These are phyloP conservation scores for Saxophila tyrrhenica DNA, from an alignment of 495 filamentous ascomycete species.

Conservation along the genomic window DNA sequence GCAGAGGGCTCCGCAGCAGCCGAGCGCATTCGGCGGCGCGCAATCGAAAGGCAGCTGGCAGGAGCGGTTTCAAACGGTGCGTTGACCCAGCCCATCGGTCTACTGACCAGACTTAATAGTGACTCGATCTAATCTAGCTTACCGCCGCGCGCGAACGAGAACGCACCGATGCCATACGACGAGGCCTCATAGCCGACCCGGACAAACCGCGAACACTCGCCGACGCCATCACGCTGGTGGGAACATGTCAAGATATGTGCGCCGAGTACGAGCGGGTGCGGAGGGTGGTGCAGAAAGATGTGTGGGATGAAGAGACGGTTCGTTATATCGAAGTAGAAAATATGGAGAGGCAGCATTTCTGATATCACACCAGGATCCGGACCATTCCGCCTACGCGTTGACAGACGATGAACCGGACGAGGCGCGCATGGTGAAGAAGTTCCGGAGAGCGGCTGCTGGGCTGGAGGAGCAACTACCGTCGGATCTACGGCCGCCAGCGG, in stretches of 20 bases:
- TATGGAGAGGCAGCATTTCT: neutral
- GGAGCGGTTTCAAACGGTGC: slow-evolving; percentile 17
- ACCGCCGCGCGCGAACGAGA: slow-evolving; percentile 60
- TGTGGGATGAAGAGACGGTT: slow-evolving; percentile 41
- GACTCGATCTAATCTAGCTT: slow-evolving; percentile 26
- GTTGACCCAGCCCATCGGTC: neutral
- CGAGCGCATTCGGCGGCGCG: slow-evolving; percentile 6
- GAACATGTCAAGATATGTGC: slow-evolving; percentile 89
- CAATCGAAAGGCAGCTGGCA: slow-evolving; percentile 7
- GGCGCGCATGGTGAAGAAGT: slow-evolving; percentile 68
- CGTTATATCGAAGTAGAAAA: slow-evolving; percentile 16
- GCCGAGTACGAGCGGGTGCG: slow-evolving; percentile 77
- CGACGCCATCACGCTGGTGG: slow-evolving; percentile 76
- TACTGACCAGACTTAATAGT: slow-evolving; percentile 16
- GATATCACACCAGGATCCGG: slow-evolving; percentile 2
- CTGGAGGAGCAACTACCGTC: slow-evolving; percentile 83
- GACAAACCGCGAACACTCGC: slow-evolving; percentile 68
- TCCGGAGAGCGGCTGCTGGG: slow-evolving; percentile 81
- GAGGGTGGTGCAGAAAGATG: slow-evolving; percentile 55
- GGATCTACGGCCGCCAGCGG: slow-evolving; percentile 71
- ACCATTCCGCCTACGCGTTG: slow-evolving; percentile 31
- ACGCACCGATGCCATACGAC: slow-evolving; percentile 56
- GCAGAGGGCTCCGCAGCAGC: neutral
- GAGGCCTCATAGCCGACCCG: slow-evolving; percentile 77
- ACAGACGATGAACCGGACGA: slow-evolving; percentile 36